These are phyloP conservation scores for Rhodotorula sp. DNA, from an alignment of 1,284 basidiomycete genomes.

Conservation along the genomic window DNA sequence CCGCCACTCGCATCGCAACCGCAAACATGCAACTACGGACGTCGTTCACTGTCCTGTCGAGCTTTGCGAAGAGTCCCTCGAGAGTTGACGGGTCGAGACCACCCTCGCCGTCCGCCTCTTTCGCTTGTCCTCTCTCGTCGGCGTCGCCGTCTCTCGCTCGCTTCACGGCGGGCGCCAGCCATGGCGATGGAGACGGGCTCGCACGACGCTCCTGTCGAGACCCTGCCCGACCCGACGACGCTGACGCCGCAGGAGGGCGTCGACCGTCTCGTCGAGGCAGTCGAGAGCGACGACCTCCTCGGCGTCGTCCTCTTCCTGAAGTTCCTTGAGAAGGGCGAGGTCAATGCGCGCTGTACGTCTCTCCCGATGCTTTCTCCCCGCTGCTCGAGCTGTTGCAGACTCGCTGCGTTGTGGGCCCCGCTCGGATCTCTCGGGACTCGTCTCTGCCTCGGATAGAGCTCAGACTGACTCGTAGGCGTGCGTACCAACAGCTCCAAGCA, in stretches of 20 bases:
- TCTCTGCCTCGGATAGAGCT: neutral
- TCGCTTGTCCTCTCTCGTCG: neutral
- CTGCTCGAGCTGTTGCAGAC: neutral
- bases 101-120: neutral
- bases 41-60: neutral
- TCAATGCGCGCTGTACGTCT: neutral
- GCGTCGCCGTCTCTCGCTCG: too few relatives aligned
- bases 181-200: neutral
- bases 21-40: constrained; percentile 3
- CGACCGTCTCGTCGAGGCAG: neutral
- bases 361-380: too few relatives aligned
- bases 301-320: constrained; percentile 4
- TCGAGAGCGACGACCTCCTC: constrained; percentile 5
- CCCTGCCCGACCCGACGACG: neutral
- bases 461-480: neutral
- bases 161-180: neutral
- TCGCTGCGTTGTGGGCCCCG: neutral
- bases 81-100: neutral
- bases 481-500: neutral
- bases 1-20: too few relatives aligned
- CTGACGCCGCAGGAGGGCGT: constrained; percentile 2
- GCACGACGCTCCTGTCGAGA: neutral
- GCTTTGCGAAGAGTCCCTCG: neutral
- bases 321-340: neutral
- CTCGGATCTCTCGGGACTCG: neutral